Evolutionary conservation across 331 rosid genomes (phyloP).

Genomic region (Malus hybrid): DNA sequence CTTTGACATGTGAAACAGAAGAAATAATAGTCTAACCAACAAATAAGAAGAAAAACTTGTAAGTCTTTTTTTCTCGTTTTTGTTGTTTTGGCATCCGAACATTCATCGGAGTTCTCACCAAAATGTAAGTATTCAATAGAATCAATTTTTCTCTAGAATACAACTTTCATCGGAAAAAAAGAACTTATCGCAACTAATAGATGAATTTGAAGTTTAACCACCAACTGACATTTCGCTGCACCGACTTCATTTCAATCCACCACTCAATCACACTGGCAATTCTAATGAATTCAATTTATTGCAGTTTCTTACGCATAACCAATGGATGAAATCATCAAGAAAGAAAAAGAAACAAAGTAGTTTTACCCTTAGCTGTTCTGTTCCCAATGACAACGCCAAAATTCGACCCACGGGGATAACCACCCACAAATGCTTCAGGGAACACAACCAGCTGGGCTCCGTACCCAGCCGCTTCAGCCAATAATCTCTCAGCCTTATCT

Average conservation of each 20-base stretch:
- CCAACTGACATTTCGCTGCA: no score
- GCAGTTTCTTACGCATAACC: background rate
- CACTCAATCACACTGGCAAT: background rate
- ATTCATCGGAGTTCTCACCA: background rate
- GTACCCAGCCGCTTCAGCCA: slow-evolving; percentile 75
- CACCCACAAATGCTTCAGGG: slow-evolving; percentile 96
- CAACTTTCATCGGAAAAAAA: background rate
- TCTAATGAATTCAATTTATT: background rate
- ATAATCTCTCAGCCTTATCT: slow-evolving; percentile 90
- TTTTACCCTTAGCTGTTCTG: slow-evolving; percentile 54
- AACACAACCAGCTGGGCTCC: slow-evolving; percentile 87
- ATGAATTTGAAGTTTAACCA: no score
- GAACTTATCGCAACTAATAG: background rate
- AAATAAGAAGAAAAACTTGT: background rate
- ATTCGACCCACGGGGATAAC: slow-evolving; percentile 83
- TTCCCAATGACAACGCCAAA: slow-evolving; percentile 64
- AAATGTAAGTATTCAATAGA: no score
- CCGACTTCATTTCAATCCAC: background rate
- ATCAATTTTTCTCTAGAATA: no score
- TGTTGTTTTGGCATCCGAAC: background rate
- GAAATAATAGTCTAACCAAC: background rate
- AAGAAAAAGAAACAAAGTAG: background rate
- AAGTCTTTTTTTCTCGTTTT: background rate
- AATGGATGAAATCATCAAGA: background rate
- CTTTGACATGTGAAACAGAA: background rate